Conservation (phyloP, 2,329 filamentous ascomycete species). For the Colletotrichum sp. region DNA sequence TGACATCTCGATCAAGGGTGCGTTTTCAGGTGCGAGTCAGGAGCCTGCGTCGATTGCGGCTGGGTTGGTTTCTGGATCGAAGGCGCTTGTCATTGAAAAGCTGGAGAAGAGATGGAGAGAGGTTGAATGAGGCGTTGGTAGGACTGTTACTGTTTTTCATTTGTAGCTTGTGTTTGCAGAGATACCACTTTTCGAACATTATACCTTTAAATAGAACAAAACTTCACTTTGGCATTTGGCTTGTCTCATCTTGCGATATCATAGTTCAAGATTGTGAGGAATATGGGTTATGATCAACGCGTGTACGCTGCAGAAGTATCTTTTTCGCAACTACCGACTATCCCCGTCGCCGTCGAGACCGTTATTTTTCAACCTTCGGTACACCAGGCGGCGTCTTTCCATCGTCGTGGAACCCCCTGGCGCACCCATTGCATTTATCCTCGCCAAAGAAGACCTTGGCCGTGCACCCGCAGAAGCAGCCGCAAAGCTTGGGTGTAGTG, state of each 20-base stretch:
- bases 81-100: conserved; percentile 25
- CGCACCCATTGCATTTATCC: neutral
- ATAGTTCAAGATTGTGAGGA: neutral
- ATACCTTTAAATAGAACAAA: neutral
- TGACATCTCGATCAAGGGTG: conserved; percentile 7
- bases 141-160: neutral
- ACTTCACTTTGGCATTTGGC: neutral
- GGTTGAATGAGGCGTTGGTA: conserved; percentile 28
- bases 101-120: conserved; percentile 38
- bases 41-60: conserved; percentile 28
- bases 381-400: neutral
- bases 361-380: neutral
- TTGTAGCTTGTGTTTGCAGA: neutral
- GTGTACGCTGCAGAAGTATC: neutral
- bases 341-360: neutral
- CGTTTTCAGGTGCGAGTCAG: neutral
- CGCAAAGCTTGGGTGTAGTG: neutral
- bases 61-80: conserved; percentile 10
- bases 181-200: conserved; percentile 9
- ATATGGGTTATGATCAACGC: neutral
- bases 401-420: neutral
- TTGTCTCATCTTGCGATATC: neutral
- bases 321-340: neutral
- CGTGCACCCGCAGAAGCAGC: neutral
- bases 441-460: neutral